These are phyloP conservation scores for Ophiostoma quercus DNA, from an alignment of 2,329 filamentous ascomycete genomes.

Conservation along the genomic window DNA sequence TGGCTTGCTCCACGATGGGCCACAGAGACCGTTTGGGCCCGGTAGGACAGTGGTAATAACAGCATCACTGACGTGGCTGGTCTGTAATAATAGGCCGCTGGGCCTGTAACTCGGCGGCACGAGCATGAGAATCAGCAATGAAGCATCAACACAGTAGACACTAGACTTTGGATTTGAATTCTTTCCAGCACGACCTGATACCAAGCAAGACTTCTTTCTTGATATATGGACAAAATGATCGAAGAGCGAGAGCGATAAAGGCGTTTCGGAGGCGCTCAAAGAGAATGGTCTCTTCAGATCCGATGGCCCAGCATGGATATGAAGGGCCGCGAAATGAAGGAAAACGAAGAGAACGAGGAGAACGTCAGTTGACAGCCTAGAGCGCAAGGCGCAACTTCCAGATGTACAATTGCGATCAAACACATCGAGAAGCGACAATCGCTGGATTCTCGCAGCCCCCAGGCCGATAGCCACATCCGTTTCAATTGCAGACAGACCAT, in stretches of 20 bases:
- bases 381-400: neutral
- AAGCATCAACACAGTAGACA: neutral
- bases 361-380: neutral
- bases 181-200: neutral
- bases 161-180: neutral
- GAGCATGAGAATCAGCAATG: neutral
- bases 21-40: neutral
- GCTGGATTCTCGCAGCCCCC: neutral
- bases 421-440: neutral
- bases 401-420: neutral
- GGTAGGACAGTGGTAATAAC: neutral
- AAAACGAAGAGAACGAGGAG: neutral
- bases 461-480: no score
- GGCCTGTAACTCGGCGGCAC: neutral
- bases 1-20: constrained; percentile 18
- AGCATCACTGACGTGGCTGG: constrained; percentile 24
- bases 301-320: neutral
- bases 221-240: neutral
- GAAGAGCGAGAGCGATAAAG: no score
- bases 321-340: neutral
- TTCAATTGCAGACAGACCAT: neutral
- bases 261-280: no score
- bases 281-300: no score
- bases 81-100: constrained; percentile 18
- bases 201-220: neutral